These are phyloP conservation scores for Ceratocystis cacaofunesta DNA, from an alignment of 2,329 filamentous ascomycete genomes.

Conservation along the genomic window DNA sequence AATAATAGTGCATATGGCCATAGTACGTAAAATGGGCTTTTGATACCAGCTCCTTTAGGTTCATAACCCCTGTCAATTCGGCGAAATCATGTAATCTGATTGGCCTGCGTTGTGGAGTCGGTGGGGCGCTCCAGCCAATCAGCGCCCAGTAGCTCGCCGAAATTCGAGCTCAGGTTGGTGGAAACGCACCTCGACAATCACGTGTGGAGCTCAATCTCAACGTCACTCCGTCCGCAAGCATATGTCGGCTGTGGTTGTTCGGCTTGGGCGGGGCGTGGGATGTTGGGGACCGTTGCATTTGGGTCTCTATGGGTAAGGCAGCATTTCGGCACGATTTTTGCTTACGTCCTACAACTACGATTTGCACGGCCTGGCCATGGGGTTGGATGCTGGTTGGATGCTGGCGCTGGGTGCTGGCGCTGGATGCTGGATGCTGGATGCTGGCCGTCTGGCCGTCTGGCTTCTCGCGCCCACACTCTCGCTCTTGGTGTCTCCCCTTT, in stretches of 20 bases:
- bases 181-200: constrained; percentile 4
- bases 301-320: not conserved
- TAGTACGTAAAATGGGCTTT: not conserved
- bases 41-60: not conserved
- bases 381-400: no score
- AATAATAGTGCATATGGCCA: not conserved
- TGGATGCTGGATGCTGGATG: no score
- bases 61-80: not conserved
- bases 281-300: not conserved
- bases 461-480: no score
- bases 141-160: not conserved
- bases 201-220: constrained; percentile 11
- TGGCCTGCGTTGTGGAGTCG: not conserved
- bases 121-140: not conserved
- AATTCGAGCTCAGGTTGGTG: not conserved
- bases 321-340: not conserved
- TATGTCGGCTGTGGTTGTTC: not conserved
- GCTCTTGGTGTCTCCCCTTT: no score
- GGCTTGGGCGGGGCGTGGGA: not conserved
- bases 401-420: no score
- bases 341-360: not conserved
- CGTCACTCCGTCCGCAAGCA: not conserved
- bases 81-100: constrained; percentile 5
- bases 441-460: no score
- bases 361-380: no score